Percentiles rank a stretch among this genome's conserved stretches.
Conservation (phyloP, 768 basidiomycete genomes). For the Exidia glandulosa region DNA sequence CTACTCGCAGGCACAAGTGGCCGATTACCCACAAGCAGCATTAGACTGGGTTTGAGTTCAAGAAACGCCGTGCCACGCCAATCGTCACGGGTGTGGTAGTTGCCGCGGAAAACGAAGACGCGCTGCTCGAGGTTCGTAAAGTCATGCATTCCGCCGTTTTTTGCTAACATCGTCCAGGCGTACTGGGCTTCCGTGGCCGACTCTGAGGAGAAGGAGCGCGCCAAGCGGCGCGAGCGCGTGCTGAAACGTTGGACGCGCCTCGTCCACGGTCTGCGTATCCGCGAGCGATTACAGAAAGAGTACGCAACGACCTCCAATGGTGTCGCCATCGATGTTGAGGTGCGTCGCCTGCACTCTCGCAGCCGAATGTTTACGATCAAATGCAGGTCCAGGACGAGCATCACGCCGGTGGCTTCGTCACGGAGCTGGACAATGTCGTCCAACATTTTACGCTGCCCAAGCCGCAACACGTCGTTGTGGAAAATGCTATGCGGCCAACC, state of each 20-base stretch:
- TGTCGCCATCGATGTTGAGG: not conserved
- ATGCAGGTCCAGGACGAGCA: conserved; percentile 6
- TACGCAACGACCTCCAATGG: conserved; percentile 29
- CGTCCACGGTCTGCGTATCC: conserved; percentile 78
- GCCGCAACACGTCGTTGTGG: conserved; percentile 4
- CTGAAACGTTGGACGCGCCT: conserved; percentile 84
- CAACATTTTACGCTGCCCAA: conserved; percentile 62
- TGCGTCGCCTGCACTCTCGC: not conserved
- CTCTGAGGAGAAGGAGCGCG: conserved; percentile 63
- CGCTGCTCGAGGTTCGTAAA: conserved; percentile 58
- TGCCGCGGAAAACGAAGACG: conserved; percentile 65
- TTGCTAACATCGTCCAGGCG: conserved; percentile 56
- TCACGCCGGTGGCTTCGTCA: conserved; percentile 47
- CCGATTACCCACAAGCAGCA: too few relatives aligned
- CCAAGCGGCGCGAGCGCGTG: conserved; percentile 66
- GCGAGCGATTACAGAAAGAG: conserved; percentile 70
- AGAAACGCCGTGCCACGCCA: conserved; percentile 79
- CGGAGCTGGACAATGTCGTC: conserved; percentile 61
- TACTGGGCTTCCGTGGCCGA: conserved; percentile 74
- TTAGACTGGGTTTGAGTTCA: conserved; percentile 97
- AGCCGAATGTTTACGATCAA: not conserved
- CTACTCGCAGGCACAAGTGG: too few relatives aligned
- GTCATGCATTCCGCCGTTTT: conserved; percentile 3
- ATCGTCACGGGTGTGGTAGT: conserved; percentile 79
- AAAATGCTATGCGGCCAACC: not conserved